phyloP scores from a whole-genome alignment of 306 rosid species.

The Comarum palustre region DNA sequence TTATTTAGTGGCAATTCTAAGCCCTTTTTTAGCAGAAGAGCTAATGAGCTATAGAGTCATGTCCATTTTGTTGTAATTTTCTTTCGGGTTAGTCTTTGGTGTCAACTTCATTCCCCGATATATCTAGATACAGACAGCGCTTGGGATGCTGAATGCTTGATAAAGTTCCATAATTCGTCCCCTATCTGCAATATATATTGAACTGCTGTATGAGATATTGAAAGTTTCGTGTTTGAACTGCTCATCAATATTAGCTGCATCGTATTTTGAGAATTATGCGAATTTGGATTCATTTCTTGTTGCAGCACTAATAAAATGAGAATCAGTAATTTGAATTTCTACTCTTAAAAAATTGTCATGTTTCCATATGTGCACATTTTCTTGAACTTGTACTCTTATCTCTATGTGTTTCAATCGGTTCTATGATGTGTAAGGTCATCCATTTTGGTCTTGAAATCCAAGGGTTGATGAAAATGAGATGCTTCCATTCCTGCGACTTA shows the following conservation, averaged over 20 bases:
- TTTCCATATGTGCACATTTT: background rate
- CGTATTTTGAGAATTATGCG: background rate
- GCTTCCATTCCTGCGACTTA: background rate
- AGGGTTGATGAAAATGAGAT: background rate
- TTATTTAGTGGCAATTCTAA: constrained; percentile 27
- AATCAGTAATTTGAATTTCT: background rate
- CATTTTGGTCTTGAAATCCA: background rate
- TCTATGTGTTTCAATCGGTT: background rate
- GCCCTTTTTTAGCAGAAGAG: constrained; percentile 49
- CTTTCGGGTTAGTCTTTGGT: constrained; percentile 26
- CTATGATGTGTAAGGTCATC: background rate
- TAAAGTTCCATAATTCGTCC: constrained; percentile 21
- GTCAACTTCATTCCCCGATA: constrained; percentile 34
- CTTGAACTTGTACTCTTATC: background rate
- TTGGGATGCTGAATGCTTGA: constrained; percentile 25
- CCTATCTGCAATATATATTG: background rate
- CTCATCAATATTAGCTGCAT: background rate
- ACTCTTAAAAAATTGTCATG: background rate
- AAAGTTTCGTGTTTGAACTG: background rate
- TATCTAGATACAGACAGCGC: constrained; percentile 22
- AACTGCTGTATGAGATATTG: background rate
- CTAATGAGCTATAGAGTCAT: constrained; percentile 29
- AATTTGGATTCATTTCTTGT: background rate
- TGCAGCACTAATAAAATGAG: background rate
- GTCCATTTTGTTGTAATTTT: constrained; percentile 47